Evolutionary conservation across 2,329 filamentous ascomycete species (phyloP).

Genomic region (Sarocladium kiliense): DNA sequence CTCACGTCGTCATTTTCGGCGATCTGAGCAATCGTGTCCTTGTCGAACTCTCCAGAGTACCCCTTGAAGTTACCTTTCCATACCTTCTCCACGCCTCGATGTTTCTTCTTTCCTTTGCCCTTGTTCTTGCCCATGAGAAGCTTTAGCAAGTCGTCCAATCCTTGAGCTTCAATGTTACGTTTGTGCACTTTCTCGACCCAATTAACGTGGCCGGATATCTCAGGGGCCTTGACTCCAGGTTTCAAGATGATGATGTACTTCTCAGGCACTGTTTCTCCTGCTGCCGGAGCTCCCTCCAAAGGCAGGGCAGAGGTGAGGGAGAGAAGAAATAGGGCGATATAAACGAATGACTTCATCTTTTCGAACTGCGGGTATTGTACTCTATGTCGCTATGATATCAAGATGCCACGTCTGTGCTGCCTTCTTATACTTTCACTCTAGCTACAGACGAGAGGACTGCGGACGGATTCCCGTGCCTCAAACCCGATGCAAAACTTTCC

Average conservation of each 20-base stretch:
- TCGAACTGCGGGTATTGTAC: background rate
- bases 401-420: background rate
- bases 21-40: conserved; percentile 13
- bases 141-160: background rate
- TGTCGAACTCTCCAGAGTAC: conserved; percentile 39
- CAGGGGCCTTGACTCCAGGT: conserved; percentile 25
- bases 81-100: conserved; percentile 22
- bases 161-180: conserved; percentile 42
- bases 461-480: no score
- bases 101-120: background rate
- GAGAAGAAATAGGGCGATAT: background rate
- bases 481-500: no score
- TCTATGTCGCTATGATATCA: background rate
- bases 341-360: conserved; percentile 4
- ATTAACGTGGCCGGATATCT: conserved; percentile 41
- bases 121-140: background rate
- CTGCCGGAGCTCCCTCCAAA: background rate
- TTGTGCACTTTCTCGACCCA: conserved; percentile 48
- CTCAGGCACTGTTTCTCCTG: background rate
- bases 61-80: conserved; percentile 29
- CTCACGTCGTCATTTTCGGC: conserved; percentile 4
- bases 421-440: background rate
- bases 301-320: background rate
- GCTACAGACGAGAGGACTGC: background rate
- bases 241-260: conserved; percentile 59